Conservation (phyloP, 2,329 filamentous ascomycete genomes). For the Trichophyton benhamiae region DNA sequence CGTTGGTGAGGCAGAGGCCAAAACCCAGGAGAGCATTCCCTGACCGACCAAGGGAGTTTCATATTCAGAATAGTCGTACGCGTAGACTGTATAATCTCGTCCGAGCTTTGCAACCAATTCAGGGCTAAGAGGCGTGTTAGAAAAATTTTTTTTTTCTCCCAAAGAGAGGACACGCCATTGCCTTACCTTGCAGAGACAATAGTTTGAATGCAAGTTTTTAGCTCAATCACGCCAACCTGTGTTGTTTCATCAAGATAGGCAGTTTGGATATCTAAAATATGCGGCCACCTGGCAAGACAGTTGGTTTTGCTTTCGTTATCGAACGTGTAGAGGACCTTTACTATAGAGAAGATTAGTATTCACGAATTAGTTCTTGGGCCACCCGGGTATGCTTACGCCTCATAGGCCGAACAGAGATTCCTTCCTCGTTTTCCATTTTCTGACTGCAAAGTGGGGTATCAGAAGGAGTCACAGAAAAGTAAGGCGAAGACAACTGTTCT, state of each 20-base stretch:
- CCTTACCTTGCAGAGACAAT: slow-evolving; percentile 52
- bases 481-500: background rate
- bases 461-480: background rate
- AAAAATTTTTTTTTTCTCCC: slow-evolving; percentile 17
- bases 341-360: slow-evolving; percentile 36
- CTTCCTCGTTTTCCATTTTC: slow-evolving; percentile 35
- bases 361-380: slow-evolving; percentile 6
- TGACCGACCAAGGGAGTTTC: slow-evolving; percentile 89
- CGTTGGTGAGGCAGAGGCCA: slow-evolving; percentile 49
- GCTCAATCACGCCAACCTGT: slow-evolving; percentile 75
- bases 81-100: slow-evolving; percentile 90
- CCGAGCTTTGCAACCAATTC: slow-evolving; percentile 64
- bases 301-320: slow-evolving; percentile 79
- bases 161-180: slow-evolving; percentile 30
- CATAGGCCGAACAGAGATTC: slow-evolving; percentile 51
- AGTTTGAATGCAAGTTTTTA: slow-evolving; percentile 75
- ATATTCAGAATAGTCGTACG: slow-evolving; percentile 90
- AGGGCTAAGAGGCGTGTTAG: slow-evolving; percentile 45
- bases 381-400: slow-evolving; percentile 45
- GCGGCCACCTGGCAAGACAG: slow-evolving; percentile 75
- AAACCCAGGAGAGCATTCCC: slow-evolving; percentile 79
- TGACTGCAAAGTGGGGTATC: no score
- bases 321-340: slow-evolving; percentile 96
- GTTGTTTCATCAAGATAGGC: slow-evolving; percentile 66
- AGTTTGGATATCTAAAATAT: slow-evolving; percentile 66